Base-by-base conservation (phyloP, 768 basidiomycete species). In the Russula sp. region DNA sequence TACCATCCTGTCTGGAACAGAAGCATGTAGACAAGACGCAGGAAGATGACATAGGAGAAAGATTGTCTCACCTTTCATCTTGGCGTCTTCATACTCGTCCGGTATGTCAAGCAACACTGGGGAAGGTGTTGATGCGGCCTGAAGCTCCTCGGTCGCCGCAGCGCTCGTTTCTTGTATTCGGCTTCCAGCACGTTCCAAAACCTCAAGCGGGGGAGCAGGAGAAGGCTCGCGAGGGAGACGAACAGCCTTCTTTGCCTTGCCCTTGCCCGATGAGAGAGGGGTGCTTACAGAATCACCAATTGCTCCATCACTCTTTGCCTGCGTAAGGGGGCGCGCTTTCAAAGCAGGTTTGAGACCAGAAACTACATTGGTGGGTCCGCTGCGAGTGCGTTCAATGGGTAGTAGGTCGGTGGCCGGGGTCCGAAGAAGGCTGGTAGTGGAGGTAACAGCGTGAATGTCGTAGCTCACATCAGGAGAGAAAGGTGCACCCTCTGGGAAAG, bases 1-100 rank as follows among this genome's bases (percentile, higher is more conserved):
- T 6, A 95, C 80, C 93, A 97, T 95, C 64, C 95, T 82, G 74
- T 96, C 95, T 96, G 61, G 20, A 45, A 57, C 11, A 22, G 71
- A 68, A 37, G 53, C 20, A 53, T 65, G 54, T 42, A 65, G 45
- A 64, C 72, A 61, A 74, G 62, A 13, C 35, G 63, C 35, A 68
- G 55, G 35, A 42, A 58, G 59, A 53, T 55, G 20, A 10, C 11
- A 44, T 49, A 27, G 18, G 50, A 34, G 22, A 51, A 55, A n/a
- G 18, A 34, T n/a, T 18, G 60, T 66, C 77, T 64, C 68, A 93
- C 93, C 94, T 80, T 88, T 78, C 76, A 94, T 79, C n/a, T 89
- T 73, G 10, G 87, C 77, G 40, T 87, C 83, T 16, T 80, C 84
- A 73, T 58, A 53, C 27, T 65, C 59, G 22, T 57, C 54, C 1